Evolutionary conservation across 495 filamentous ascomycete species (phyloP), one percentile per base, ranked within the genome.

Genomic region (Penicillium psychrofluorescens): DNA sequence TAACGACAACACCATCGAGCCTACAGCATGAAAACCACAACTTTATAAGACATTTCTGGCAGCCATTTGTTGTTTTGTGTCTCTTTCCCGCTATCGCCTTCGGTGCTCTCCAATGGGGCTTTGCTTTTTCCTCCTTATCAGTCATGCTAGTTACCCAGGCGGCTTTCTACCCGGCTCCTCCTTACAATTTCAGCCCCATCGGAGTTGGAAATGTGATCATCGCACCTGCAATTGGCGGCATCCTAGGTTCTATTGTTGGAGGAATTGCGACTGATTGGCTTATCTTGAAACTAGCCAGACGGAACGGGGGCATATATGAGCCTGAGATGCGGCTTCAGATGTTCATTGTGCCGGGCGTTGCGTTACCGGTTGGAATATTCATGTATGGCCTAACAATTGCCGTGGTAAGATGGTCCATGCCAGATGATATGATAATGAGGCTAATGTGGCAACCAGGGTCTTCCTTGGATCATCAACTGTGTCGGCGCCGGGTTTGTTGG

Each of bases 151-250:
- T 42, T 7, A 54, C 56, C 1, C 22, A 55, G 7, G 44, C 56
- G 1, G 43, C 43, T 0, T 54, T 61, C 11, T 56, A 67, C 43
- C 43, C 54, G 5, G 33, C 45, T 2, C 56, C 66, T 0, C 66
- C 67, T 3, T 71, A 71, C 38, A 56, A 55, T 29, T 68, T 71
- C 52, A 55, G 33, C 14, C 41, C 63, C 6, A 44, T 46, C n/a
- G 51, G 54, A 12, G 48, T 71, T 29, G 68, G 66, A 4, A 46
- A 57, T 6, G 55, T 61, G 46, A 59, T 55, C 36, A 13, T 68
- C 8, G 55, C 58, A 5, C 51, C 54, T 0, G 61, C 66, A 40
- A 51, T 70, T 14, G 68, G 64, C 3, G 56, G 48, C 15, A 41
- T 59, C 7, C 41, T 70, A 38, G 66, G 64, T 1, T 37, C 55